Base-by-base conservation (phyloP, 1,284 basidiomycete species). In the Afroboletus lepidellus region DNA sequence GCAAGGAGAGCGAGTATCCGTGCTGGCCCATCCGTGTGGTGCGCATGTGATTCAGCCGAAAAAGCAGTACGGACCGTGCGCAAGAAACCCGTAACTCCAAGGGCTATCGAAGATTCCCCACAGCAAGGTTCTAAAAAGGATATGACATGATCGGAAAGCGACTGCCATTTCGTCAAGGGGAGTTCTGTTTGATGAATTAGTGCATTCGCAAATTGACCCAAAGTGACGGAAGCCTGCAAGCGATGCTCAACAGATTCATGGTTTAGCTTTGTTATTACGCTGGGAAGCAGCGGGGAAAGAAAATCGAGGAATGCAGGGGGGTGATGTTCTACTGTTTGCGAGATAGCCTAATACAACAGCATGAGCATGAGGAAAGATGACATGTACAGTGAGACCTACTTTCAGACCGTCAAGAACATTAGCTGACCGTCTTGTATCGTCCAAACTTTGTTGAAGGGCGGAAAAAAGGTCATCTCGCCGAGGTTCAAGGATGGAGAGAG, bases 191-290 rank as follows among this genome's bases (percentile, higher is more conserved):
- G 54, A 41, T 61, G 59, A 9, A 66, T 15, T 13, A 67, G 30
- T 7, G 53, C 71, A 23, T 62, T 60, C 24, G 75, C 74, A 56
- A 77, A 74, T n/a, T 72, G 71, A 18, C 72, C 68, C 18, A 82
- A 57, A 13, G 71, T 71, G 24, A 70, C 54, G 3, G 71, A 70
- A 16, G 79, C 73, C 32, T 72, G 66, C 2, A 72, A 55, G 39
- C 78, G 74, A 48, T 69, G 51, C 7, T 68, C 60, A 0, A 56
- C 43, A 25, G 72, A 67, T 11, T 72, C 60, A 18, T 64, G 69
- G n/a, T 61, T 48, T 9, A 80, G 57, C 46, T 62, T 59, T 3
- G 57, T 42, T n/a, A 81, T 62, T 8, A 79, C 57, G 3, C 52
- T 50, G 7, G 74, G 71, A 16, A 81, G 61, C 3, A 77, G 55